Conservation (phyloP, 108 stramenopile species). For the Aurantiochytrium sp. region DNA sequence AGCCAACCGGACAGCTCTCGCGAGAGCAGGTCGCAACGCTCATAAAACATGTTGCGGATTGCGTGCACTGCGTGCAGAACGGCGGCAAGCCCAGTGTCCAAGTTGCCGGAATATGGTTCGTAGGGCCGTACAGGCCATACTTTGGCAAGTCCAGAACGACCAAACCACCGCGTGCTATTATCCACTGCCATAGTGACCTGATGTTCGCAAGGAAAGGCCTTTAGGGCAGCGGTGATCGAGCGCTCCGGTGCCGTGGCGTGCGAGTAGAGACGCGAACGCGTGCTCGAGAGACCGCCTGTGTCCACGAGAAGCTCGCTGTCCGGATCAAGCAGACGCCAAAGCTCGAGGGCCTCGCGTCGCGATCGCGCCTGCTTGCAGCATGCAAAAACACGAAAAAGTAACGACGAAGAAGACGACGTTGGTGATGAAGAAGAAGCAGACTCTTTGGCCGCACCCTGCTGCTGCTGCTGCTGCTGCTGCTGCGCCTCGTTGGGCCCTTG, state of each 20-base stretch:
- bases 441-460: too few relatives aligned
- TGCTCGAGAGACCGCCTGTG: neutral
- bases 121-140: neutral
- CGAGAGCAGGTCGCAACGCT: neutral
- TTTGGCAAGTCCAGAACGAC: neutral
- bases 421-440: too few relatives aligned
- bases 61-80: neutral
- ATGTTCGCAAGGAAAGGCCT: neutral
- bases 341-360: neutral
- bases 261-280: neutral
- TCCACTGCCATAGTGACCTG: neutral
- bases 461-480: too few relatives aligned
- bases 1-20: neutral
- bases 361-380: neutral
- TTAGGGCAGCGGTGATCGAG: neutral
- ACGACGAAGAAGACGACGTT: neutral
- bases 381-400: neutral
- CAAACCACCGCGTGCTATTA: neutral
- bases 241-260: neutral
- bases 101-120: neutral
- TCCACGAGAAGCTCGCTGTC: neutral
- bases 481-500: too few relatives aligned
- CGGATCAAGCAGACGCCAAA: neutral
- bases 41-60: neutral
- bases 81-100: neutral